Conservation (phyloP, 108 stramenopile species). For the Aurantiochytrium sp. region DNA sequence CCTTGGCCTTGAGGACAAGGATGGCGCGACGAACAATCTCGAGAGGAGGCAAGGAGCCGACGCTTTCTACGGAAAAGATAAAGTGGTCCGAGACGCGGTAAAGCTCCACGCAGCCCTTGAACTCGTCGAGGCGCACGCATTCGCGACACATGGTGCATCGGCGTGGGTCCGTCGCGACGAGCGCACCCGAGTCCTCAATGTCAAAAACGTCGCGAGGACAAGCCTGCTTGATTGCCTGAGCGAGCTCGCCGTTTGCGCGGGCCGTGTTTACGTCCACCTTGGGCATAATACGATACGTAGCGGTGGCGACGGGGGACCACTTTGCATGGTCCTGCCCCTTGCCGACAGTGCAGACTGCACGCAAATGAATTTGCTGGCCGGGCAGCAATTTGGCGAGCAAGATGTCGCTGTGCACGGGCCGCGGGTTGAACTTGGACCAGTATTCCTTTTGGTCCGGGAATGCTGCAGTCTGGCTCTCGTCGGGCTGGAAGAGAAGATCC, state of each 20-base stretch:
- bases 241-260: conserved; percentile 66
- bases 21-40: conserved; percentile 70
- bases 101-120: conserved; percentile 69
- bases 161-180: conserved; percentile 67
- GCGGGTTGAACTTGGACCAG: conserved; percentile 42
- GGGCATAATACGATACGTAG: conserved; percentile 79
- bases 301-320: conserved; percentile 91
- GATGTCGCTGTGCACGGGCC: conserved; percentile 79
- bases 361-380: conserved; percentile 79
- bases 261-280: conserved; percentile 54
- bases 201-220: conserved; percentile 73
- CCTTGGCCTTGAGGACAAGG: conserved; percentile 63
- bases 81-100: conserved; percentile 82
- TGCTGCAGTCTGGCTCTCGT: not conserved
- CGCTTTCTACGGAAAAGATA: conserved; percentile 88
- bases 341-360: conserved; percentile 77
- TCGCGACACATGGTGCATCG: conserved; percentile 95
- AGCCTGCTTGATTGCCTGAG: conserved; percentile 68
- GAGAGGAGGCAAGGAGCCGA: conserved; percentile 75
- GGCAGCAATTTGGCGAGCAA: conserved; percentile 87
- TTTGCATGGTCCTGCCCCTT: conserved; percentile 94
- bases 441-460: conserved; percentile 70
- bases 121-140: conserved; percentile 71
- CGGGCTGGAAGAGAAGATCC: not conserved
- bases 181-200: conserved; percentile 49